phyloP scores from a whole-genome alignment of 2,329 filamentous ascomycete genomes.

The Trichophyton verrucosum region DNA sequence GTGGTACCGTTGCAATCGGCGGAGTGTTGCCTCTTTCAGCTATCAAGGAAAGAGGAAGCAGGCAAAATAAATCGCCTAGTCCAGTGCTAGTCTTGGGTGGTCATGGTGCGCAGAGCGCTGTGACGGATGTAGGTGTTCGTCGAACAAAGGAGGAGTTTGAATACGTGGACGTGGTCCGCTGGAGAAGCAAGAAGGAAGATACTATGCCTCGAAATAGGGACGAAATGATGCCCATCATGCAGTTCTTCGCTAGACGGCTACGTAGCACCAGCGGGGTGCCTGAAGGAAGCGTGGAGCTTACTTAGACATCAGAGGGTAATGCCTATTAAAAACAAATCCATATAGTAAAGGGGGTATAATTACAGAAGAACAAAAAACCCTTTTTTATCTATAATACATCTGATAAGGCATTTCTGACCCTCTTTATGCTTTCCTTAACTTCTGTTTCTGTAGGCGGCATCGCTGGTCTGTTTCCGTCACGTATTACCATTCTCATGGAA shows the following conservation, averaged over 20 bases:
- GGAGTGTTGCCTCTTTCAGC: conserved; percentile 29
- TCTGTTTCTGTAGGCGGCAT: conserved; percentile 28
- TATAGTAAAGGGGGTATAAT: conserved; percentile 5
- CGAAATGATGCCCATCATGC: conserved; percentile 84
- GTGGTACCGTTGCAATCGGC: conserved; percentile 33
- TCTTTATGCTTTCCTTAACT: conserved; percentile 34
- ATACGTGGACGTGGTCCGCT: conserved; percentile 55
- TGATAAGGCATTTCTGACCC: conserved; percentile 37
- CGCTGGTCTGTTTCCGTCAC: conserved; percentile 31
- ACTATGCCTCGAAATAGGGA: conserved; percentile 72
- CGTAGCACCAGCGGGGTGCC: conserved; percentile 35
- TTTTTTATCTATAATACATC: conserved; percentile 17
- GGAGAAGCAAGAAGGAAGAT: conserved; percentile 57
- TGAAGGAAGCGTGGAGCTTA: conserved; percentile 34
- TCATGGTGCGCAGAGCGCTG: conserved; percentile 31
- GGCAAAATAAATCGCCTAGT: conserved; percentile 25
- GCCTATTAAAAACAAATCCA: background rate
- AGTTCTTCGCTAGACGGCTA: conserved; percentile 45
- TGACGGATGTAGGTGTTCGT: conserved; percentile 53
- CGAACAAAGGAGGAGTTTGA: conserved; percentile 54
- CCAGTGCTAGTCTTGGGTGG: conserved; percentile 34
- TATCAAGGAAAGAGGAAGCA: conserved; percentile 14
- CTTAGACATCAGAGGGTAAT: conserved; percentile 10
- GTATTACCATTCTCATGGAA: conserved; percentile 36
- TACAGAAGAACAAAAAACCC: conserved; percentile 13